Evolutionary conservation across 2,329 filamentous ascomycete species (phyloP), one percentile per base, ranked within the genome.

Genomic region (Microdochium bolleyi): DNA sequence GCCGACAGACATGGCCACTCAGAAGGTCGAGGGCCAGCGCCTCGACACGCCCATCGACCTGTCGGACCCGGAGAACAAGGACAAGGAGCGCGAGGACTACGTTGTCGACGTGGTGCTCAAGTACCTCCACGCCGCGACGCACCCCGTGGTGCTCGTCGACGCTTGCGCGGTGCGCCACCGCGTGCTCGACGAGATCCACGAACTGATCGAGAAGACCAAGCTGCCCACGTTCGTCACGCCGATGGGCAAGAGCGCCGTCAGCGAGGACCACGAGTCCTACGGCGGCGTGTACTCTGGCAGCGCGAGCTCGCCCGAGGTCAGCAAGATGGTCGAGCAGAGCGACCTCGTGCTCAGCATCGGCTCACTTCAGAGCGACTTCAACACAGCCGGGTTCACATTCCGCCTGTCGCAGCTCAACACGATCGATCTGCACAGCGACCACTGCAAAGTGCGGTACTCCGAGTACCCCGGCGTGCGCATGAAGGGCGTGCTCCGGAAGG

Each of bases 201-300:
- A 81, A 8, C 74, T 96, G 16, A 73, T 95, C 51, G 75, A 85
- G 55, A 88, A 85, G 67, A 88, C 88, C 1, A 76, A 82, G 3
- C 73, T 95, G 8, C 90, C 91, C 3, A 86, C 88, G 0, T 95
- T 94, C 61, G 88, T 92, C n/a, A 87, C 89, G 0, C 89, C 90
- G 2, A 95, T 95, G 87, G 90, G 90, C 49, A 95, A 95, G 72
- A 82, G 89, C 19, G 87, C 88, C 21, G 80, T 96, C 49, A 80
- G 94, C 61, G 90, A 96, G 68, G 80, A 79, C 2, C 78, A 87
- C 49, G 73, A 78, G n/a, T 87, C 82, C 62, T 95, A 87, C 60
- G 88, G 88, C 22, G 91, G 91, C 57, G 88, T 95, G 4, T 95
- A 95, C 66, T 87, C 87, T 9, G 91, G 91, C n/a, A 79, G 79